phyloP scores from a whole-genome alignment of 257 asterid species.

The Nicotiana noctiflora region DNA sequence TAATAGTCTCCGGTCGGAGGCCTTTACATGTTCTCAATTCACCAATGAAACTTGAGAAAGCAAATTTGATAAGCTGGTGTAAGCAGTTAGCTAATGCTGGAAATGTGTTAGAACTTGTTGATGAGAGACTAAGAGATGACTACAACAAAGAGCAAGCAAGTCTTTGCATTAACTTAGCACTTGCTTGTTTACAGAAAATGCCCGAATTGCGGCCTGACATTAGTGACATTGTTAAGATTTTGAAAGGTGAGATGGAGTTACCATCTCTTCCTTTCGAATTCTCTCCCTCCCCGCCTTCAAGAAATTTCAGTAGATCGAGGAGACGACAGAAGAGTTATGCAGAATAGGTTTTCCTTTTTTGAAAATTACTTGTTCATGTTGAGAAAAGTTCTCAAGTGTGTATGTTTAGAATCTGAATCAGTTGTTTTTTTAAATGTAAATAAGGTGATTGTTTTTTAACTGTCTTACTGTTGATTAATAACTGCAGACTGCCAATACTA shows the following conservation, averaged over 20 bases:
- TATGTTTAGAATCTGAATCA: neutral
- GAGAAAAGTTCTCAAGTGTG: neutral
- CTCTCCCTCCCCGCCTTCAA: slow-evolving; percentile 88
- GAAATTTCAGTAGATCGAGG: slow-evolving; percentile 43
- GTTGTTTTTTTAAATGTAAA: neutral
- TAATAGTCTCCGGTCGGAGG: slow-evolving; percentile 76
- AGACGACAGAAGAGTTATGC: slow-evolving; percentile 36
- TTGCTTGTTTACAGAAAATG: slow-evolving; percentile 80
- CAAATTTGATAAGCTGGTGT: slow-evolving; percentile 83
- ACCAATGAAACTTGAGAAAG: slow-evolving; percentile 89
- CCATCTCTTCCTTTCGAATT: slow-evolving; percentile 66
- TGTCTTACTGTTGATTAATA: neutral
- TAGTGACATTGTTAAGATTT: slow-evolving; percentile 63
- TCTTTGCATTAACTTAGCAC: slow-evolving; percentile 73
- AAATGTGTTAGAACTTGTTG: slow-evolving; percentile 63
- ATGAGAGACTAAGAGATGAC: slow-evolving; percentile 50
- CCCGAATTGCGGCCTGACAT: slow-evolving; percentile 84
- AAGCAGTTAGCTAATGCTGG: slow-evolving; percentile 70
- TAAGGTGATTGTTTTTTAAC: neutral
- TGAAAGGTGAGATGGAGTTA: slow-evolving; percentile 82
- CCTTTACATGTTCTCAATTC: slow-evolving; percentile 87
- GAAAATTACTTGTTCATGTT: neutral
- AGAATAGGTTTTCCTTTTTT: slow-evolving; percentile 22
- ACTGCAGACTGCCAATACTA: neutral
- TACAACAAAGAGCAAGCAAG: slow-evolving; percentile 61